Evolutionary conservation across 148 eudicot genomes (phyloP).

Genomic region (Heliamphora exappendiculata): DNA sequence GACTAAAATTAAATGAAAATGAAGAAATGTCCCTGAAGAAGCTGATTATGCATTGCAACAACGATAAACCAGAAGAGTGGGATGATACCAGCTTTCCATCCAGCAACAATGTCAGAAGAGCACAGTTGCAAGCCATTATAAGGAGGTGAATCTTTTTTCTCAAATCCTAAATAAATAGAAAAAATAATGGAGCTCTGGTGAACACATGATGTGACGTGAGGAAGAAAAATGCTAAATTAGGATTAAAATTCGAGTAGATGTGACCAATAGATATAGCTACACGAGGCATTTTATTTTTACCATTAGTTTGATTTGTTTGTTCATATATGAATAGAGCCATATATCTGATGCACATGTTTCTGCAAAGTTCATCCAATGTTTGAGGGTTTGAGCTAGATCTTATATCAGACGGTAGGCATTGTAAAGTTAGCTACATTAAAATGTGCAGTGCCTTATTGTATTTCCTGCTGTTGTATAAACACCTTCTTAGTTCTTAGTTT

Average conservation of each 20-base stretch:
- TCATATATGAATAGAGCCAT: background rate
- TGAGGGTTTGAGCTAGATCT: no score
- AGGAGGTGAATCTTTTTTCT: conserved; percentile 43
- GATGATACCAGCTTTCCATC: conserved; percentile 65
- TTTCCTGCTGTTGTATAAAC: no score
- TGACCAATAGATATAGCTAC: no score
- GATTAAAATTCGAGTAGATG: background rate
- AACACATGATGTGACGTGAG: background rate
- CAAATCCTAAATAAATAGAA: background rate
- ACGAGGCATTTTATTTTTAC: background rate
- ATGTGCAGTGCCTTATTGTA: no score
- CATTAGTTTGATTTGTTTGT: background rate
- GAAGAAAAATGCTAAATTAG: background rate
- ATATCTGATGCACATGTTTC: background rate
- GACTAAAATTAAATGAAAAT: conserved; percentile 35
- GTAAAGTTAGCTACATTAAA: no score
- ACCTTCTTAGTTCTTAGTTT: no score
- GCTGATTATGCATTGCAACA: conserved; percentile 46
- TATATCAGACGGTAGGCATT: no score
- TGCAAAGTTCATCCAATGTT: background rate
- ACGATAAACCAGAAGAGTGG: conserved; percentile 75
- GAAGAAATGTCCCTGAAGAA: conserved; percentile 58
- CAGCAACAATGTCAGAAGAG: conserved; percentile 57
- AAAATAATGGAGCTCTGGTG: background rate
- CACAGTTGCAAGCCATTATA: conserved; percentile 68